A percentile compares a stretch with the other conserved stretches of the same genome.
Evolutionary conservation across 768 basidiomycete species (phyloP).

Genomic region (Leucogyrophana mollusca): DNA sequence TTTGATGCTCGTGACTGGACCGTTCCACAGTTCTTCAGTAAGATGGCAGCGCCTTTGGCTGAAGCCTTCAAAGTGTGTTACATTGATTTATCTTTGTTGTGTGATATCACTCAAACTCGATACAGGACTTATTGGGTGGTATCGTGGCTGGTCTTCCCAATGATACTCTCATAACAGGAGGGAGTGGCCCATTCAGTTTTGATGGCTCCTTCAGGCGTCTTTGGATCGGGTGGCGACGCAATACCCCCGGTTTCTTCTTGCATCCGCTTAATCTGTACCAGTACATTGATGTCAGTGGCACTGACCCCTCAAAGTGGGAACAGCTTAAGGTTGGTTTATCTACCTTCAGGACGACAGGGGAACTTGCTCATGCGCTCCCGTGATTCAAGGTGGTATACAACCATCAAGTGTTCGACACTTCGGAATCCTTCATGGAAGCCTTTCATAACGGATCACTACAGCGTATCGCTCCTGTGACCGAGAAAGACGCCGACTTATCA

Average conservation of each 20-base stretch:
- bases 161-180: constrained; percentile 48
- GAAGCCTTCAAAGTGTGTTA: constrained; percentile 39
- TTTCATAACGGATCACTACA: constrained; percentile 52
- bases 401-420: constrained; percentile 49
- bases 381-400: constrained; percentile 54
- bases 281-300: constrained; percentile 57
- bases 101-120: not conserved
- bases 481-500: constrained; percentile 31
- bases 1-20: constrained; percentile 26
- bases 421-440: constrained; percentile 50
- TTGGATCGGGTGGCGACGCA: constrained; percentile 52
- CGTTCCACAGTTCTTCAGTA: constrained; percentile 25
- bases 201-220: constrained; percentile 58
- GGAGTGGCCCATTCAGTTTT: constrained; percentile 52
- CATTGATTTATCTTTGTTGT: constrained; percentile 1
- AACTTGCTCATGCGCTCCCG: not conserved
- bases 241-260: constrained; percentile 50
- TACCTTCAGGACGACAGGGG: not conserved
- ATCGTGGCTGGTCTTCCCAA: constrained; percentile 40
- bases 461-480: constrained; percentile 32
- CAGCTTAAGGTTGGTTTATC: constrained; percentile 41
- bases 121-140: constrained; percentile 50
- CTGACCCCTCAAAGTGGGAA: constrained; percentile 50
- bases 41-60: constrained; percentile 34
- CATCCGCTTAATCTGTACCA: constrained; percentile 55